phyloP scores from a whole-genome alignment of 108 stramenopile species.

The Skeletonema grethae region DNA sequence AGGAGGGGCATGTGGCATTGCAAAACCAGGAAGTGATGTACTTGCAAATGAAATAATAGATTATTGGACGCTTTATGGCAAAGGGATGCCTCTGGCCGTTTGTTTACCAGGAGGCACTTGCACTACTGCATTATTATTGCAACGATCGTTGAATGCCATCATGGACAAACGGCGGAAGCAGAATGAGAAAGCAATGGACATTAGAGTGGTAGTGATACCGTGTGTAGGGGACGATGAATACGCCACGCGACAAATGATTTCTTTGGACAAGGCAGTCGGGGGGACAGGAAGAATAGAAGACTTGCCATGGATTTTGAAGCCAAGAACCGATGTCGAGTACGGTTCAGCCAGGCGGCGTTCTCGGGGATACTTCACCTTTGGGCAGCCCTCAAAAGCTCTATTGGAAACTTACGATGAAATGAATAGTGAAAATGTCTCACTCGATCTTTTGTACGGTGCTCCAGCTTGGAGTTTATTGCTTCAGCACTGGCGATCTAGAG shows the following conservation, averaged over 20 bases:
- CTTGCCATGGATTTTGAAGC: constrained; percentile 63
- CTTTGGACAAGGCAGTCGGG: constrained; percentile 52
- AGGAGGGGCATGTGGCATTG: constrained; percentile 66
- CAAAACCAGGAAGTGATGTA: constrained; percentile 53
- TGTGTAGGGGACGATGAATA: constrained; percentile 85
- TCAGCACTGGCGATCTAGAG: constrained; percentile 61
- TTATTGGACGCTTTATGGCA: constrained; percentile 65
- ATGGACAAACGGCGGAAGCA: constrained; percentile 19
- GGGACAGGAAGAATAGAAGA: constrained; percentile 48
- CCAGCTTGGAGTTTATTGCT: constrained; percentile 74
- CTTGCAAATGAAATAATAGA: constrained; percentile 49
- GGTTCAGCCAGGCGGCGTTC: constrained; percentile 25
- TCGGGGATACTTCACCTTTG: constrained; percentile 70
- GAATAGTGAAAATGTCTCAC: constrained; percentile 59
- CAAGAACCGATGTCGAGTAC: constrained; percentile 41
- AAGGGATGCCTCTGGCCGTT: constrained; percentile 67
- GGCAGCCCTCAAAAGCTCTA: constrained; percentile 60
- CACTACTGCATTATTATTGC: constrained; percentile 72
- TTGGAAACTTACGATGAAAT: constrained; percentile 68
- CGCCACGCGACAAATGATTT: constrained; percentile 79
- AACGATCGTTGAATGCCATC: constrained; percentile 55
- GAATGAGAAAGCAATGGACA: constrained; percentile 49
- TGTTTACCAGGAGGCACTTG: constrained; percentile 86
- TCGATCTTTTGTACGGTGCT: constrained; percentile 86
- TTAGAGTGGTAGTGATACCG: constrained; percentile 80